Percentiles rank a stretch among this genome's conserved stretches.
phyloP scores from a whole-genome alignment of 2,329 filamentous ascomycete genomes.

The Aspergillus sclerotialis region DNA sequence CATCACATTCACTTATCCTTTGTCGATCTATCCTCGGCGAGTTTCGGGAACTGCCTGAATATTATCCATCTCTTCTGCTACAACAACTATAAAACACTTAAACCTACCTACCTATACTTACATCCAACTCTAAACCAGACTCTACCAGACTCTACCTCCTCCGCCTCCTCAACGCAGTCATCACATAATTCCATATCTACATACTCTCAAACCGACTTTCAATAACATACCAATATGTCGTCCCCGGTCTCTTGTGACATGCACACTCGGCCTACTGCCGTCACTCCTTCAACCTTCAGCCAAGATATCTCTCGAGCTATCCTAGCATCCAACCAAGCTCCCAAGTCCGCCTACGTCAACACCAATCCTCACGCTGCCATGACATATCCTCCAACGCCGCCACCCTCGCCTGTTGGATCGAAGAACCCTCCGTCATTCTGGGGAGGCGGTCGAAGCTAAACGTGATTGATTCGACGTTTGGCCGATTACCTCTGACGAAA shows the following conservation, averaged over 20 bases:
- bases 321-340: slow-evolving; percentile 24
- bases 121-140: background rate
- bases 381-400: slow-evolving; percentile 22
- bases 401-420: slow-evolving; percentile 23
- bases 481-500: too few species aligned
- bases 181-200: background rate
- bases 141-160: slow-evolving; percentile 1
- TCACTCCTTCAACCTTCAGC: slow-evolving; percentile 21
- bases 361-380: slow-evolving; percentile 16
- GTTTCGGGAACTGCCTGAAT: too few species aligned
- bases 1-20: too few species aligned
- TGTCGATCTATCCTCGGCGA: too few species aligned
- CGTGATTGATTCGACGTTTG: background rate
- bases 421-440: slow-evolving; percentile 7
- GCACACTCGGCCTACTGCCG: slow-evolving; percentile 11
- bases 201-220: background rate
- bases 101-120: background rate
- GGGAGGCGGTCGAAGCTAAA: background rate
- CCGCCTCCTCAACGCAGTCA: background rate
- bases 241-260: slow-evolving; percentile 7
- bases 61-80: background rate
- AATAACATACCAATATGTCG: slow-evolving; percentile 13
- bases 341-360: slow-evolving; percentile 24
- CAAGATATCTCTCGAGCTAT: slow-evolving; percentile 35
- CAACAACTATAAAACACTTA: slow-evolving; percentile 4